Base-by-base conservation (phyloP, 2,329 filamentous ascomycete species). In the Botrytis cinerea region DNA sequence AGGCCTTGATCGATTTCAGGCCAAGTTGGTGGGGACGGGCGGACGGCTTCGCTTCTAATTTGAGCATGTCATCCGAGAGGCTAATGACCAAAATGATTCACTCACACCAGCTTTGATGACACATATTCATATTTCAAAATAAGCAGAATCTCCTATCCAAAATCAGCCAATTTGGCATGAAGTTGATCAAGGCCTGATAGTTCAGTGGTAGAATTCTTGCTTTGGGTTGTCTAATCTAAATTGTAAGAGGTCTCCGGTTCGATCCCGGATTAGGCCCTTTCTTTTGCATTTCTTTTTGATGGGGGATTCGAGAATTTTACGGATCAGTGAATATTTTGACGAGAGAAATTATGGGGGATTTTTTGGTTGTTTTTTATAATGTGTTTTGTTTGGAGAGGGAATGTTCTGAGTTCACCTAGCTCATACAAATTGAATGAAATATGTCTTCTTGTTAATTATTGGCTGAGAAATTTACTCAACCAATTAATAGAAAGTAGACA, bases 71-170 rank as follows among this genome's bases (percentile, higher is more conserved):
- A 20, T 46, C 45, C 18, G 45, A 46, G 45, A 20, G 2, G 18
- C 45, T 46, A 46, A 18, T 46, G 45, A 8, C 16, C 45, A 20
- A 46, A 20, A 16, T 20, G 16, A 43, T 43, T 43, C 40, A 43
- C 14, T 14, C 40, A 43, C 40, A 16, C 12, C 14, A 43, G 4
- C 16, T 1, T 16, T 5, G 4, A 16, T 4, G 1, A 1, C 14
- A 43, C 14, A 43, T 16, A 43, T 16, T 16, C 2, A 14, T 8
- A 4, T 1, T 28, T 18, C 16, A 0, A 28, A 28, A 28, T 10
- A 51, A 51, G 2, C 1, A 0, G 1, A 0, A 0, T 0, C 10
- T 0, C 0, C 0, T 43, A 66, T 48, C 62, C 18, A 48, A 48
- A 66, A 35, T 28, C 28, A 2, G 28, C 28, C 28, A 28, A 28